These are phyloP conservation scores for peach (Prunus persica) DNA, from an alignment of 306 rosid species.

Conservation along the genomic window DNA sequence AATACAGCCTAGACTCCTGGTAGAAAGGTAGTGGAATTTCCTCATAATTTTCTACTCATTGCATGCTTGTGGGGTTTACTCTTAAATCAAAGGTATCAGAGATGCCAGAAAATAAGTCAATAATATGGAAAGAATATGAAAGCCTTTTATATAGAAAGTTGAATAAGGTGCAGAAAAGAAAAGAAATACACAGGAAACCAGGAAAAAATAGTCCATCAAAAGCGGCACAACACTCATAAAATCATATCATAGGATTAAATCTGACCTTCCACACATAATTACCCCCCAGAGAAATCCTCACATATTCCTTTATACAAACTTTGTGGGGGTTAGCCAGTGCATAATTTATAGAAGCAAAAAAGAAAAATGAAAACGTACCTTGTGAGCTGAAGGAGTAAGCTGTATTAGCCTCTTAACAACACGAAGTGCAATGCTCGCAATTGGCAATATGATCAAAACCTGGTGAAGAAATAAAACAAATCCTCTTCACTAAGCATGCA, in stretches of 20 bases:
- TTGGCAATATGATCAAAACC: slow-evolving; percentile 83
- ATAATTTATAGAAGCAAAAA: neutral
- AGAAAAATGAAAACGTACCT: slow-evolving; percentile 40
- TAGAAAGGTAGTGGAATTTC: neutral
- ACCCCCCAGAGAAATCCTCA: neutral
- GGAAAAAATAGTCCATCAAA: neutral
- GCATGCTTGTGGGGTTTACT: neutral
- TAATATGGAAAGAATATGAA: neutral
- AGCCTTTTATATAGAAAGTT: neutral
- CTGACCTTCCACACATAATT: neutral
- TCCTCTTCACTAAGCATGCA: neutral
- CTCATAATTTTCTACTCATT: neutral
- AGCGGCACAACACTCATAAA: neutral
- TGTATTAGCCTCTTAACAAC: slow-evolving; percentile 83
- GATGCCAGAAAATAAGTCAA: neutral
- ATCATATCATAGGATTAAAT: neutral
- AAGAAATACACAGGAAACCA: neutral
- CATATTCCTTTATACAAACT: neutral
- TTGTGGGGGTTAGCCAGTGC: neutral
- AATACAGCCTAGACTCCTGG: too few relatives aligned
- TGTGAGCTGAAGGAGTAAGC: slow-evolving; percentile 71
- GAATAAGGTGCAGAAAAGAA: neutral
- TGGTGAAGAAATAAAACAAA: slow-evolving; percentile 30
- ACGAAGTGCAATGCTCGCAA: slow-evolving; percentile 61
- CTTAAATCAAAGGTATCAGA: neutral